Percentiles rank a stretch among this genome's conserved stretches.
Evolutionary conservation across 1,284 basidiomycete genomes (phyloP).

Genomic region (Anthracocystis panici-leucophaei): DNA sequence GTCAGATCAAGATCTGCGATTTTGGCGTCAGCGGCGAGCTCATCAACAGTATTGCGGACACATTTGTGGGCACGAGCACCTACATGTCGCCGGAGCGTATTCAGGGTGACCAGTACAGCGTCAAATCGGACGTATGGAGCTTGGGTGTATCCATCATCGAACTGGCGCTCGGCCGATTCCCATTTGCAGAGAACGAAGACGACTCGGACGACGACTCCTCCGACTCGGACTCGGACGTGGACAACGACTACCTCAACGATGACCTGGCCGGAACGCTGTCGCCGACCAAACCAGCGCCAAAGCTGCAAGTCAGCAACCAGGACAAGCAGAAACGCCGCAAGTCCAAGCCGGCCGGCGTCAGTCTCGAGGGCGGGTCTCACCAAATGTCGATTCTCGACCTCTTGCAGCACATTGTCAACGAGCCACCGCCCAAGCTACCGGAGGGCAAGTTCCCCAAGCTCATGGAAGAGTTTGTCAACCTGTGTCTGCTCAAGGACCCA

Average conservation of each 20-base stretch:
- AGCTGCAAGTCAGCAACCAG: constrained; percentile 9
- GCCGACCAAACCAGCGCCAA: constrained; percentile 50
- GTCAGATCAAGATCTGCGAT: constrained; percentile 98
- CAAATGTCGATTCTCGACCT: constrained; percentile 97
- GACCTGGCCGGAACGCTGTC: constrained; percentile 61
- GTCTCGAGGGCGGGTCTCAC: constrained; percentile 87
- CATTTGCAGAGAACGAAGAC: constrained; percentile 74
- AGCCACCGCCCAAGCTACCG: constrained; percentile 64
- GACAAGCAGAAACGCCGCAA: constrained; percentile 69
- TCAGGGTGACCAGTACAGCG: constrained; percentile 95
- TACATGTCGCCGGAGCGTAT: constrained; percentile 99
- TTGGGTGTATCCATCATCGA: constrained; percentile 95
- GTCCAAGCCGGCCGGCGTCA: constrained; percentile 77
- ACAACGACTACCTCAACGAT: constrained; percentile 28
- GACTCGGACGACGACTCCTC: constrained; percentile 31
- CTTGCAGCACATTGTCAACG: constrained; percentile 94
- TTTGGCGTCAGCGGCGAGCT: constrained; percentile 98
- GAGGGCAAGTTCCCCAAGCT: constrained; percentile 53
- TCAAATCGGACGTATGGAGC: constrained; percentile 98
- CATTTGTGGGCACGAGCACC: constrained; percentile 96
- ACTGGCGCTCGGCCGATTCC: constrained; percentile 90
- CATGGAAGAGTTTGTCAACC: constrained; percentile 64
- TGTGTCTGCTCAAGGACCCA: constrained; percentile 66
- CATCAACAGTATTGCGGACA: constrained; percentile 98
- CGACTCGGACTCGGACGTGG: constrained; percentile 38